A percentile compares a stretch with the other conserved stretches of the same genome.
Evolutionary conservation across 2,329 filamentous ascomycete species (phyloP).

Genomic region (Aspergillus melleus): DNA sequence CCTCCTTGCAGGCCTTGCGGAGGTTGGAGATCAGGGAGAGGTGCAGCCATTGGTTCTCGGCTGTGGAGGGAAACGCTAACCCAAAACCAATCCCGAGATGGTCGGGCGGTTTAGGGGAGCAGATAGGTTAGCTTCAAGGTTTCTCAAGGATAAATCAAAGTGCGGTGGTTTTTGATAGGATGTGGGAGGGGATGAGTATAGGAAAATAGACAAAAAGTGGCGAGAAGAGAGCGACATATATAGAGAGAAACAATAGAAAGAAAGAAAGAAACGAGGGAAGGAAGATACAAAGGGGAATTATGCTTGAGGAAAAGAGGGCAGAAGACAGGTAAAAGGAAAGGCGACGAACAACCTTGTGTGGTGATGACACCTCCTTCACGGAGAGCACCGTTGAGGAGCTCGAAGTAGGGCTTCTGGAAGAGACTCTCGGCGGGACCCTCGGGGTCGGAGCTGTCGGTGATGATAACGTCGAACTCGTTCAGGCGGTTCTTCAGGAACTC

Average conservation of each 20-base stretch:
- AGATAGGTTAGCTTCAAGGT: conserved; percentile 24
- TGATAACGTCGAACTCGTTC: conserved; percentile 98
- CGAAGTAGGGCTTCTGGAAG: conserved; percentile 98
- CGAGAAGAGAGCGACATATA: conserved; percentile 6
- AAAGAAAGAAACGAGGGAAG: not conserved
- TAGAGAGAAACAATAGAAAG: conserved; percentile 13
- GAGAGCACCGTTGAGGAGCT: conserved; percentile 86
- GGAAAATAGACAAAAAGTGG: not conserved
- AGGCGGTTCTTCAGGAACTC: conserved; percentile 97
- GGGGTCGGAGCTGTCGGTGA: conserved; percentile 97
- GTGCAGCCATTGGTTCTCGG: conserved; percentile 99
- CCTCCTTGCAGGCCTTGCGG: conserved; percentile 93
- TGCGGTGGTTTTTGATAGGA: too few species aligned
- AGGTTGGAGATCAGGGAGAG: conserved; percentile 89
- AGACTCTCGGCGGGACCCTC: conserved; percentile 94
- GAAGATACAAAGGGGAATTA: conserved; percentile 9
- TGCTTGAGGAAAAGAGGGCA: conserved; percentile 51
- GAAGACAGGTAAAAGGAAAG: conserved; percentile 56
- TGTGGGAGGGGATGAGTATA: too few species aligned
- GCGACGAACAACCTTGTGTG: conserved; percentile 99
- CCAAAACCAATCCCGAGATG: conserved; percentile 32
- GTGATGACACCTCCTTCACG: conserved; percentile 96
- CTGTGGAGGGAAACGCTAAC: conserved; percentile 50
- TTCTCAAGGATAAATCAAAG: not conserved
- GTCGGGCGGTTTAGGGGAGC: conserved; percentile 32